Base-by-base conservation (phyloP, 768 basidiomycete species). In the Pholiota microspora region DNA sequence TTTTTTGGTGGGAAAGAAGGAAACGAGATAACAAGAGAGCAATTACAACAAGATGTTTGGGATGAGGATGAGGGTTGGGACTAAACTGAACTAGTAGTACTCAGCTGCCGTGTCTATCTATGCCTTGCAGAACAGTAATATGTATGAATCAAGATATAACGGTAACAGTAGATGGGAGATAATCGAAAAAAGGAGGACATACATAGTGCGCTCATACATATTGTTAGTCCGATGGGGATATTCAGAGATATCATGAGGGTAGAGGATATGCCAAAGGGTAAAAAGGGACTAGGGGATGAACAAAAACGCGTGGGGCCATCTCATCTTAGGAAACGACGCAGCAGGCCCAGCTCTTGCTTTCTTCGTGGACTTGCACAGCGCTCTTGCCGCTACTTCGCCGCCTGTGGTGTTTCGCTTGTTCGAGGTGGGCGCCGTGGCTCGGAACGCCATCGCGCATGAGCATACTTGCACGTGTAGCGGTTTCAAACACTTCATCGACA, bases 401-500 rank as follows among this genome's bases (percentile, higher is more conserved):
- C 60, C 82, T 70, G 64, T 83, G 80, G 58, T 82, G 80, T 46
- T 73, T 74, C 7, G 62, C 68, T 27, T 71, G 68, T 59, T 69
- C 72, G 32, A 62, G 68, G 60, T 68, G 68, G 57, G 59, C 67
- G 32, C 74, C 70, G 64, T 77, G 72, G 25, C 75, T 71, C 7
- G 83, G 81, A 23, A 84, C 88, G 2, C 89, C 89, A 54, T 95
- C 94, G 18, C 94, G 79, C 81, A 96, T 94, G 54, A 98, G 73
- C 91, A 98, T 97, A 67, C 93, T 94, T 42, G 93, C 94, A 40
- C 97, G 79, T 9, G 97, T 98, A 28, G 97, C 97, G 0, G 92
- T 89, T 74, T 99, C 97, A 62, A 98, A 99, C 42, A 98, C 92
- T 62, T 97, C 92, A 70, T 98, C 97, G 12, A 96, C 94, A 51